Conservation (phyloP, 1,284 basidiomycete species). For the Cerioporus squamosus region DNA sequence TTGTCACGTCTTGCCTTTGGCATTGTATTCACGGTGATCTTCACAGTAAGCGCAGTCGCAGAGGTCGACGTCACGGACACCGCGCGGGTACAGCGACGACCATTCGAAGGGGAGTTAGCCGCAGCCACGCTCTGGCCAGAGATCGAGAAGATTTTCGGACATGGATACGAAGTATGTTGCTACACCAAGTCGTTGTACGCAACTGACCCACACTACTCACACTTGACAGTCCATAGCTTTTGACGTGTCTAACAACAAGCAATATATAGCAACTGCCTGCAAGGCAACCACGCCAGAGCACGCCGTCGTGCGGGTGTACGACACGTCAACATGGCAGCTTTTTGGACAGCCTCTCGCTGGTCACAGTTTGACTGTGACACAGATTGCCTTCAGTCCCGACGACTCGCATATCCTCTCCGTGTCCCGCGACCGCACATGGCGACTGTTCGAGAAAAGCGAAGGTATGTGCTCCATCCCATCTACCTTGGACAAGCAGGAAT, state of each 20-base stretch:
- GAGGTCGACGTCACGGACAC: slow-evolving; percentile 18
- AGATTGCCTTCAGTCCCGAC: slow-evolving; percentile 87
- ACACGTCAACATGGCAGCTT: slow-evolving; percentile 70
- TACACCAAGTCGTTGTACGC: background rate
- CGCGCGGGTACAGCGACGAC: slow-evolving; percentile 48
- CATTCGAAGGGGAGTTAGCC: slow-evolving; percentile 85
- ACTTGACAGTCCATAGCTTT: slow-evolving; percentile 72
- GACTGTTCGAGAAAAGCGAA: slow-evolving; percentile 66
- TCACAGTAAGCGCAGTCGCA: slow-evolving; percentile 15
- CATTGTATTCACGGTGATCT: background rate
- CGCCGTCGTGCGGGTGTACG: slow-evolving; percentile 87
- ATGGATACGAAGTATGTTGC: slow-evolving; percentile 88
- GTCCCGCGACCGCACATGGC: slow-evolving; percentile 93
- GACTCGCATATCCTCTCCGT: slow-evolving; percentile 82
- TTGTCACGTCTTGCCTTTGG: no score
- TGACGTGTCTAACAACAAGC: slow-evolving; percentile 69
- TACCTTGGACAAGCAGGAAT: background rate
- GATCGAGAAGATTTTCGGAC: slow-evolving; percentile 95
- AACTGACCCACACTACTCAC: background rate
- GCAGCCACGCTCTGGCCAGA: slow-evolving; percentile 95
- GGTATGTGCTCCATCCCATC: slow-evolving; percentile 35
- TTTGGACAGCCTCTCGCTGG: slow-evolving; percentile 79
- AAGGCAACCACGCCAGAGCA: slow-evolving; percentile 88
- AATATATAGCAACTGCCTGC: slow-evolving; percentile 90
- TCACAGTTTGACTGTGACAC: slow-evolving; percentile 89